Evolutionary conservation across 2,329 filamentous ascomycete genomes (phyloP), one percentile per base, ranked within the genome.

Genomic region (Sporothrix pseudoabietina): DNA sequence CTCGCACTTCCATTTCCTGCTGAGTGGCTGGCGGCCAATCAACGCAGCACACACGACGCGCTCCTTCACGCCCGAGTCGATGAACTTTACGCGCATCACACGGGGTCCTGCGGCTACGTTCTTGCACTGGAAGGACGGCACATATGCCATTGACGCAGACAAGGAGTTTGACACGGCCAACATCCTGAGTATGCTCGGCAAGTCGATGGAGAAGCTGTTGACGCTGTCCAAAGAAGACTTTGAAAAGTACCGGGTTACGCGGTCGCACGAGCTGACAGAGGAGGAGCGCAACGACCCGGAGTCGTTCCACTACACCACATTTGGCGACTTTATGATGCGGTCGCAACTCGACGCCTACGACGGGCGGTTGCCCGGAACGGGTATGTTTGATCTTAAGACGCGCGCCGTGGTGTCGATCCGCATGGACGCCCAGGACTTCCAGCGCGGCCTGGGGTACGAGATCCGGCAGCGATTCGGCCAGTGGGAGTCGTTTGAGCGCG

Each of bases 321-420:
- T 94, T 76, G 92, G 93, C 4, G 92, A 97, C 79, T 94, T 99
- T 77, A 86, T 99, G 80, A 93, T 99, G 90, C 90, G 97, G 57
- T 98, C 96, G 3, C 96, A 99, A 81, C 86, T 99, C 14, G 96
- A 99, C 80, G 96, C 96, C 0, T 84, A 96, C 78, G 96, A 99
- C 79, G 85, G 90, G 14, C 89, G 96, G 69, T 82, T 99, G 8
- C 96, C 95, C 0, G 96, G 96, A 0, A 92, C 91, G 5, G 96
- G 96, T 55, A 94, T 97, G 85, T 99, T 98, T 79, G 96, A 99
- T 81, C 84, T 99, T 74, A 99, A 99, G 83, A 99, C 96, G 0
- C 88, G 97, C 77, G 94, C 96, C 1, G 95, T 98, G 0, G 86
- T 98, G 5, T 91, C 93, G 0, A 93, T 99, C 75, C 93, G 96